A percentile compares a stretch with the other conserved stretches of the same genome.
Conservation (phyloP, 495 filamentous ascomycete species). For the Aspergillus biplanus region DNA sequence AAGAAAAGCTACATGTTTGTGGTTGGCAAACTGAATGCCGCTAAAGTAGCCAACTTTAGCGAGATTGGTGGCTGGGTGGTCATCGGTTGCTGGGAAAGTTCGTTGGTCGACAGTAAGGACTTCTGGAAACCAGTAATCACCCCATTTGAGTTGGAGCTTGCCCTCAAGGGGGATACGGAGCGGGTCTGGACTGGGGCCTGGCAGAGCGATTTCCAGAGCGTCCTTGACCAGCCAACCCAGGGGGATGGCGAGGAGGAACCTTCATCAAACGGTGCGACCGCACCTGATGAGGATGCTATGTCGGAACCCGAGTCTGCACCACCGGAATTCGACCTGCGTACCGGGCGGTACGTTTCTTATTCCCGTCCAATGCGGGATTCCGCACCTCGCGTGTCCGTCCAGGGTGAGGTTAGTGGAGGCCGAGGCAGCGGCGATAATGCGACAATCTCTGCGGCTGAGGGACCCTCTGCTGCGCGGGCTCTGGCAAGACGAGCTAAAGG, state of each 20-base stretch:
- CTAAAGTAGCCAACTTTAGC: conserved; percentile 94
- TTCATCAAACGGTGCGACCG: conserved; percentile 30
- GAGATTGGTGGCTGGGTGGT: conserved; percentile 97
- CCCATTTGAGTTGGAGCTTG: conserved; percentile 84
- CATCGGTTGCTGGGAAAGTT: conserved; percentile 97
- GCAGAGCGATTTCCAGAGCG: conserved; percentile 71
- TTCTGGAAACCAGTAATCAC: conserved; percentile 89
- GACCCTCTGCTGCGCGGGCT: conserved; percentile 41
- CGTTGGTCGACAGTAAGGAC: conserved; percentile 80
- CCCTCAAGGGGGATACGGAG: conserved; percentile 67
- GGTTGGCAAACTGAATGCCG: conserved; percentile 93
- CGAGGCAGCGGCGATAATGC: conserved; percentile 34
- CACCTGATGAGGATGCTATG: conserved; percentile 44
- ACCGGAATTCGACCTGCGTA: conserved; percentile 90
- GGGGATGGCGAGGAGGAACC: conserved; percentile 26
- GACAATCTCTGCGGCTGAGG: conserved; percentile 30
- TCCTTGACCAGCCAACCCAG: conserved; percentile 45
- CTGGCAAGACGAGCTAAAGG: conserved; percentile 65
- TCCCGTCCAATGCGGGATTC: conserved; percentile 74
- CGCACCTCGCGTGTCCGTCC: conserved; percentile 35
- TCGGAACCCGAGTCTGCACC: conserved; percentile 71
- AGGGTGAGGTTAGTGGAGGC: neutral
- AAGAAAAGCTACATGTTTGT: conserved; percentile 97
- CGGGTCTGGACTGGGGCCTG: conserved; percentile 78
- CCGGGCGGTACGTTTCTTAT: conserved; percentile 81